phyloP scores from a whole-genome alignment of 345 rosid genomes.

The Bruguiera parviflora region DNA sequence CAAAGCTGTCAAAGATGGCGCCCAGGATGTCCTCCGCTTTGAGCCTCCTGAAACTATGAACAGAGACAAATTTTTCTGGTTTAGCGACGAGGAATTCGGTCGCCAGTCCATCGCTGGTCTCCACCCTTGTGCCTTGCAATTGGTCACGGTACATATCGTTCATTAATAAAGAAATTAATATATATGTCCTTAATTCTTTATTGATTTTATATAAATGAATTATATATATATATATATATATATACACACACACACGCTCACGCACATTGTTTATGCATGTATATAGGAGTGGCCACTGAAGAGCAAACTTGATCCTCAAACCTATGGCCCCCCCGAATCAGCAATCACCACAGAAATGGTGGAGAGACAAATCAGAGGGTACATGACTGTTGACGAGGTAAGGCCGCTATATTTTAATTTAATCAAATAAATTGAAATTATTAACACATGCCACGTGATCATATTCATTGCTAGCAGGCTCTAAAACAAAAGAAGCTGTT shows the following conservation, averaged over 20 bases:
- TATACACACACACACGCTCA: no score
- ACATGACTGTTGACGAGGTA: constrained; percentile 58
- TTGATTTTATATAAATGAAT: no score
- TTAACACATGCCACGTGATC: background rate
- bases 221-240: background rate
- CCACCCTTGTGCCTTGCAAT: constrained; percentile 49
- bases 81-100: constrained; percentile 70
- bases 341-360: constrained; percentile 57
- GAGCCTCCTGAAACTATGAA: constrained; percentile 49
- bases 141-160: constrained; percentile 42
- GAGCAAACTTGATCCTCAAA: constrained; percentile 61
- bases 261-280: background rate
- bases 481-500: constrained; percentile 42
- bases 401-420: no score
- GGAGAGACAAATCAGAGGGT: constrained; percentile 52
- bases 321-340: constrained; percentile 64
- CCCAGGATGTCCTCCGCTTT: constrained; percentile 49
- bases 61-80: constrained; percentile 68
- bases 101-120: constrained; percentile 80
- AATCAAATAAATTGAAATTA: no score
- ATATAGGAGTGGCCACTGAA: constrained; percentile 79
- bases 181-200: no score
- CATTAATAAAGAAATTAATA: no score
- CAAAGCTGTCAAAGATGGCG: constrained; percentile 34
- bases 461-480: constrained; percentile 5